Evolutionary conservation across 148 eudicot species (phyloP).

Genomic region (Spergularia bocconei): DNA sequence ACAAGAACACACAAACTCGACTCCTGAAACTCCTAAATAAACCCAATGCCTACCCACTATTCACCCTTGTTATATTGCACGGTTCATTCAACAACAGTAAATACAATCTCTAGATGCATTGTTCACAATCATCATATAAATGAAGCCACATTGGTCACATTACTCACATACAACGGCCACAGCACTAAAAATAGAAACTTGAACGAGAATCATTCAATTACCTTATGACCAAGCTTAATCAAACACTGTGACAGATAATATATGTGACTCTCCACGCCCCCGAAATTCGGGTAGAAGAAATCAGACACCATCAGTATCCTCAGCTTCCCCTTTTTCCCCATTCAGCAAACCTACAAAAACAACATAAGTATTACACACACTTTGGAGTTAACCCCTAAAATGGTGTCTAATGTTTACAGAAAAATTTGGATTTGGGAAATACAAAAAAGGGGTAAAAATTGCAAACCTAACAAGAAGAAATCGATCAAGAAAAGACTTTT

Average conservation of each 20-base stretch:
- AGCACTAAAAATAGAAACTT: not conserved
- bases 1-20: too few relatives aligned
- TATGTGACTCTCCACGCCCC: slow-evolving; percentile 96
- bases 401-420: too few relatives aligned
- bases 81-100: not conserved
- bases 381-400: too few relatives aligned
- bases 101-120: not conserved
- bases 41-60: not conserved
- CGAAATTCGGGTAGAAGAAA: slow-evolving; percentile 94
- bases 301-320: slow-evolving; percentile 91
- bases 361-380: not conserved
- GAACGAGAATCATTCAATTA: slow-evolving; percentile 14
- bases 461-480: too few relatives aligned
- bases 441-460: too few relatives aligned
- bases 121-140: not conserved
- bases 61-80: not conserved
- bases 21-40: too few relatives aligned
- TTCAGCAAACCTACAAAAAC: slow-evolving; percentile 18
- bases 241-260: slow-evolving; percentile 89
- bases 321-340: slow-evolving; percentile 44
- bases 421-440: too few relatives aligned
- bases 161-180: not conserved
- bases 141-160: not conserved
- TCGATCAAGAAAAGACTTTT: too few relatives aligned
- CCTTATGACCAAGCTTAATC: slow-evolving; percentile 95